Evolutionary conservation across 192 early-diverging fungal species (phyloP).

Genomic region (Pilobolus umbonatus): DNA sequence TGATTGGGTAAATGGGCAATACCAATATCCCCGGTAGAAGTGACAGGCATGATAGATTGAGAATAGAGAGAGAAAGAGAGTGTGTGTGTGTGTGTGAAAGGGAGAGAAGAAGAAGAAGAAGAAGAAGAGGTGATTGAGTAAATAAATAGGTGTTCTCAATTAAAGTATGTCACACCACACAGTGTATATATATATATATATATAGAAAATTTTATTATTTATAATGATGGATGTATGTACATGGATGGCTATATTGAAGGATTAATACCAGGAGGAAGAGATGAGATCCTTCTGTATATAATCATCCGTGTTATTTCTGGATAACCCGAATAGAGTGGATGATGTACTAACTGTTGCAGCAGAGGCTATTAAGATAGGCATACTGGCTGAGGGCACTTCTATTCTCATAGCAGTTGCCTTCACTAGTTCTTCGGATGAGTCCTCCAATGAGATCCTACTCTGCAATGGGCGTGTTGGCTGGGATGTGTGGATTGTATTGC

Average conservation of each 20-base stretch:
- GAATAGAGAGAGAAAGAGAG: background rate
- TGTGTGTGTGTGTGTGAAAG: background rate
- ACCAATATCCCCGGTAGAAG: background rate
- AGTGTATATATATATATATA: no score
- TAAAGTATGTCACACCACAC: no score
- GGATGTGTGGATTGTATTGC: background rate
- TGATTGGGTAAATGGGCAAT: slow-evolving; percentile 76
- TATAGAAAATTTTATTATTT: no score
- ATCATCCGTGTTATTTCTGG: slow-evolving; percentile 17
- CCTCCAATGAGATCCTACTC: slow-evolving; percentile 6
- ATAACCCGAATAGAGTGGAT: background rate
- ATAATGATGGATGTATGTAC: no score
- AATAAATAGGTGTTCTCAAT: slow-evolving; percentile 5
- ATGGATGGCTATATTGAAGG: no score
- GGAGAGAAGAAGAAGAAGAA: background rate
- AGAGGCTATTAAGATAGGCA: background rate
- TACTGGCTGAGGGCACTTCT: background rate
- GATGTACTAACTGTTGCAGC: background rate
- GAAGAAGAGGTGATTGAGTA: background rate
- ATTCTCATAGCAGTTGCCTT: background rate
- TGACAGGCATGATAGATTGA: background rate
- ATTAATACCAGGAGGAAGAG: slow-evolving; percentile 11
- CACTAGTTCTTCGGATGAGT: slow-evolving; percentile 11
- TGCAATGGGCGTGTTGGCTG: slow-evolving; percentile 3
- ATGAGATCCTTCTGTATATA: slow-evolving; percentile 22